Evolutionary conservation across 176 grass and related monocot species (phyloP), one percentile per base, ranked within the genome.

Genomic region (Phragmites australis): DNA sequence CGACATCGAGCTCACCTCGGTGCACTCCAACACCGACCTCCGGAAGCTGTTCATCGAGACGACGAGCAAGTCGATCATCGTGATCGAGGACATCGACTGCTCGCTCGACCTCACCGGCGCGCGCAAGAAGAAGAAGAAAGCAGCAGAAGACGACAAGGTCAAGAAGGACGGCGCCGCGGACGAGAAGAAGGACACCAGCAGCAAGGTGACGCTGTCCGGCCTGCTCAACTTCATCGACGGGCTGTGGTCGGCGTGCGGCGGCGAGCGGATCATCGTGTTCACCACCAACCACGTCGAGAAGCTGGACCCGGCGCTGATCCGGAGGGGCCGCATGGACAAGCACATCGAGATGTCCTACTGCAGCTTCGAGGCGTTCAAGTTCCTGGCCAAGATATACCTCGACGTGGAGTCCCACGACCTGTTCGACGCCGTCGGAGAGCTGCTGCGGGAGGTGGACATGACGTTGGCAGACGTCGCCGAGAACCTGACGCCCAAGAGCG

Each of bases 271-370:
- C 46, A 87, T 92, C 63, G 64, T 92, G 1, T 89, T 92, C 83
- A 92, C 90, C 61, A 92, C 87, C 31, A 92, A 92, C 87, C 76
- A 92, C 83, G 13, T 87, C 5, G 42, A 87, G 52, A 89, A 89
- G 64, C 70, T 92, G 17, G 89, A 94, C 37, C 72, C 76, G 40
- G 89, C 86, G 39, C 86, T 94, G 22, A 94, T 94, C 52, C 39
- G 92, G 19, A 43, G 71, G 1, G 92, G 92, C 0, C 77, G 92
- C 5, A 94, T 91, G 92, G 92, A 94, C 83, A 94, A 91, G 72
- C 92, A 87, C 72, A 87, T 94, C 67, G 84, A 94, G 86, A 91
- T 91, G 92, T 94, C 86, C 6, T 94, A 89, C 81, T 94, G 92
- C 80, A 5, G 81, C 53, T 88, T 79, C 42, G 77, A 84, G 32